These are phyloP conservation scores for Metschnikowia vanudenii DNA, from an alignment of 805 yeast species.

Conservation along the genomic window DNA sequence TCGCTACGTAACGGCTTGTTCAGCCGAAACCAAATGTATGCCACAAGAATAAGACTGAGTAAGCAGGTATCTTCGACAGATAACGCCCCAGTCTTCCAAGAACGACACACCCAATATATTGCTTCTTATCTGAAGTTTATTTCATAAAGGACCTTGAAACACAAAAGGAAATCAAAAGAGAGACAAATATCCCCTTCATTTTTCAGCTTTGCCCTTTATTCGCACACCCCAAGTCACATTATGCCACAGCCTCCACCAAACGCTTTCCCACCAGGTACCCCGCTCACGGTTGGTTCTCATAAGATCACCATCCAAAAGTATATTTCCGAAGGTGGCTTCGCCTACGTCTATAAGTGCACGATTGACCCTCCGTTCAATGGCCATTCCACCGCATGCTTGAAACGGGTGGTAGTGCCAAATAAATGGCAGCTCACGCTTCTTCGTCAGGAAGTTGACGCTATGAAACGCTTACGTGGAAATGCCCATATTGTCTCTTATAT, in stretches of 20 bases:
- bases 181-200: not conserved
- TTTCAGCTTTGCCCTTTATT: not conserved
- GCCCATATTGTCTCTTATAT: slow-evolving; percentile 83
- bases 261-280: slow-evolving; percentile 74
- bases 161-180: not conserved
- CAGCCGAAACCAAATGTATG: too few relatives aligned
- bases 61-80: too few relatives aligned
- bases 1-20: too few relatives aligned
- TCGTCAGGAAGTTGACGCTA: slow-evolving; percentile 95
- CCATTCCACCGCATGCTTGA: slow-evolving; percentile 69
- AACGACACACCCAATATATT: too few relatives aligned
- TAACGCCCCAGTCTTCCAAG: too few relatives aligned
- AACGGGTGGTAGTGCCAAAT: slow-evolving; percentile 93
- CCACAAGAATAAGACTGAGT: too few relatives aligned
- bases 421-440: slow-evolving; percentile 77
- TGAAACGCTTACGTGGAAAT: slow-evolving; percentile 82
- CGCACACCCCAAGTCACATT: not conserved
- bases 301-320: slow-evolving; percentile 64
- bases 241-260: slow-evolving; percentile 50
- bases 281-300: slow-evolving; percentile 82
- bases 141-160: not conserved
- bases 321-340: slow-evolving; percentile 90
- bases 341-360: slow-evolving; percentile 84
- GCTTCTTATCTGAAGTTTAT: not conserved
- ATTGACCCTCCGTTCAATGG: slow-evolving; percentile 61